These are phyloP conservation scores for Boletus pseudo-olivaceus DNA, from an alignment of 768 basidiomycete species.

Conservation along the genomic window DNA sequence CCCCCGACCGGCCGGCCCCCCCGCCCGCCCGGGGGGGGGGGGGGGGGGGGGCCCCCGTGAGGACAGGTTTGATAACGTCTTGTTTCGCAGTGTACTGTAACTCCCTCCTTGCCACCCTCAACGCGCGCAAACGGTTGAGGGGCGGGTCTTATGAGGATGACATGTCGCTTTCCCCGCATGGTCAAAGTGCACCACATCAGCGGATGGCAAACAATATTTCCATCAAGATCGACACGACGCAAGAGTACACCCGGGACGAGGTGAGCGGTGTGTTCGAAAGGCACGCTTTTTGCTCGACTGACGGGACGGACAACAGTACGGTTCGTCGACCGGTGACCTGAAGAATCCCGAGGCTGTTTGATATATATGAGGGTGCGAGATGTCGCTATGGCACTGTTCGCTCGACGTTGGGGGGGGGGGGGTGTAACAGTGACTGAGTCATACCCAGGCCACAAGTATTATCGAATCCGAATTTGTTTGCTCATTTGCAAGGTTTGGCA, in stretches of 20 bases:
- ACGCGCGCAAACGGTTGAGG: slow-evolving; percentile 52
- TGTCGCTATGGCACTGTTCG: no score
- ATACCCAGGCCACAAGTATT: no score
- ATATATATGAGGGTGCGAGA: no score
- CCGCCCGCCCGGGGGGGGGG: no score
- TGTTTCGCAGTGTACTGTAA: slow-evolving; percentile 51
- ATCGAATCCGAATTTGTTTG: no score
- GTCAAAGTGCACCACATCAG: slow-evolving; percentile 27
- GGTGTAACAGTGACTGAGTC: no score
- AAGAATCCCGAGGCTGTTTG: slow-evolving; percentile 24
- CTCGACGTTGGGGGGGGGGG: no score
- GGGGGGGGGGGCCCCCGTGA: no score
- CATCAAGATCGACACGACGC: slow-evolving; percentile 65
- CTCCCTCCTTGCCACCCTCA: slow-evolving; percentile 58
- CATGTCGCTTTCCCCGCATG: slow-evolving; percentile 27
- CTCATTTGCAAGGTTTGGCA: no score
- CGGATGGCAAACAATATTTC: slow-evolving; percentile 49
- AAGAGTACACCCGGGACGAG: slow-evolving; percentile 49
- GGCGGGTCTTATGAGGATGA: slow-evolving; percentile 22
- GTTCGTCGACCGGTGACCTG: slow-evolving; percentile 12
- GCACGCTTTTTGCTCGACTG: neutral
- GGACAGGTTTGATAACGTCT: neutral
- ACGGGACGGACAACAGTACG: slow-evolving; percentile 15
- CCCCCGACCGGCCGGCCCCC: no score
- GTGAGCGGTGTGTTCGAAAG: slow-evolving; percentile 10